Evolutionary conservation across 257 asterid genomes (phyloP), one percentile per base, ranked within the genome.

Genomic region (Solanum appendiculatum): DNA sequence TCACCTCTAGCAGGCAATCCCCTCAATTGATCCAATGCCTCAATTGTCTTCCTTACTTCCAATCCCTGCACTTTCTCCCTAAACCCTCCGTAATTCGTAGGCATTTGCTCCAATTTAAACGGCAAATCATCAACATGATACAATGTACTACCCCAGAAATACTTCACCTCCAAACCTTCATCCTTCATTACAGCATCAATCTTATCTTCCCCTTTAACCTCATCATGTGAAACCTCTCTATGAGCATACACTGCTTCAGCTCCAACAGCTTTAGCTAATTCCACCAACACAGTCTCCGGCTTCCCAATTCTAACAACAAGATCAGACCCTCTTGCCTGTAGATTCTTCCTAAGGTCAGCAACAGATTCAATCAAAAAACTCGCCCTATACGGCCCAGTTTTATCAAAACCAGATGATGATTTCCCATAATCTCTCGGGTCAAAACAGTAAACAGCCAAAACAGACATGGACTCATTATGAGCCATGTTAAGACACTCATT

Each of bases 91-190:
- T 97, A 97, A 87, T 93, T 96, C 7, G 98, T 93, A 0, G 99
- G 99, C 97, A 96, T 97, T 84, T 88, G 94, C 85, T 91, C 92
- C 92, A 96, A 90, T 85, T 93, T 92, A 87, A 96, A 97, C 20
- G 99, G 98, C 92, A 97, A 90, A 94, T 97, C 99, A 88, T 97
- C 99, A 88, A 97, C 46, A 88, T 97, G 99, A 89, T 94, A 95
- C 93, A 97, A 90, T 74, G 99, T 97, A 89, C 99, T 97, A 87
- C 99, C 99, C 99, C 99, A 97, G 87, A 91, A 93, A 92, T 90
- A 95, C 92, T 96, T 96, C 86, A 96, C 94, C 87, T 95, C 99
- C 84, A 97, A 91, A 5, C 99, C 98, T 88, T 97, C 99, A 51
- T 94, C 96, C 90, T 96, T 95, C 96, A 97, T 89, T 25, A 75